Base-by-base conservation (phyloP, 352 stramenopile species). In the Phytophthora ohioensis region DNA sequence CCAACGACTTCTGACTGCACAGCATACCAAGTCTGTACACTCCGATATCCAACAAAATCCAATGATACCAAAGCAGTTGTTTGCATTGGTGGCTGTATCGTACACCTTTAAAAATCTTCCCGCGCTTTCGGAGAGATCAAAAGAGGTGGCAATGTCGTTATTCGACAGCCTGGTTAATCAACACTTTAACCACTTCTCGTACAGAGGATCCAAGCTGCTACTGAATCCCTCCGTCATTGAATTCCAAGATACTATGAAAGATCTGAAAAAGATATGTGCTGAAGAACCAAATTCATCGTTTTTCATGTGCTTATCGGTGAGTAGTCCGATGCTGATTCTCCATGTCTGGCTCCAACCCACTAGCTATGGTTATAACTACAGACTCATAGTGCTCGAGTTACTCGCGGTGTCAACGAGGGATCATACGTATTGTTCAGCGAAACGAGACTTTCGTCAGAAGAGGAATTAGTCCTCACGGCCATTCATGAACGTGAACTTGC, bases 191-290 rank as follows among this genome's bases (percentile, higher is more conserved):
- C 71, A 68, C 0, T 94, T 90, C 38, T 78, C 75, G 3, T 60
- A 53, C 8, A 76, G 80, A 62, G 83, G 83, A 0, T 91, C 78
- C 9, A 82, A 85, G 52, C 45, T 95, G 35, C 65, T 95, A 7
- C 39, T 95, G 27, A 95, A 95, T 64, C 88, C 88, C n/a, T 94
- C 88, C 2, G 69, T 93, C 6, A 89, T 95, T 62, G 84, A 95
- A 42, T 93, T 95, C 32, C 84, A 92, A 65, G 81, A 91, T 47
- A 84, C 82, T 8, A 87, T 92, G 79, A 81, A 81, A 46, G 88
- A 95, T 15, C 52, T 95, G 1, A 69, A 76, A 12, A 46, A 56
- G 11, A 69, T 91, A 36, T 82, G 73, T 12, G 57, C 71, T 0
- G 63, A 72, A 46, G 73, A 75, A 43, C 53, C 45, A 11, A 64